These are phyloP conservation scores for Saccharomyces uvarum DNA, from an alignment of 1,139 yeast genomes.

Conservation along the genomic window DNA sequence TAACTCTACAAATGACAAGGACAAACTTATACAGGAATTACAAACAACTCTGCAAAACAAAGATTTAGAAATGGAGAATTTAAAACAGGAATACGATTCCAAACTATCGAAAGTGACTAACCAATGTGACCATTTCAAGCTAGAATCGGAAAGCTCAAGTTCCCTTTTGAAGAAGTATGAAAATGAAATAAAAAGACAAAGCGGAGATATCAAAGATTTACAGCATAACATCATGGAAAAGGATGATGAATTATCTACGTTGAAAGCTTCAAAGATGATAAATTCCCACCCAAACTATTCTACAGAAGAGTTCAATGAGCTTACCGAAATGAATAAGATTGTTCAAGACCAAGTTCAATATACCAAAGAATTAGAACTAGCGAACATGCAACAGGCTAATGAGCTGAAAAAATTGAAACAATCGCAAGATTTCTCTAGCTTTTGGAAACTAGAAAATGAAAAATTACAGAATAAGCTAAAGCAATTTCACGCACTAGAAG, in stretches of 20 bases:
- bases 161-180: slow-evolving; percentile 19
- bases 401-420: slow-evolving; percentile 39
- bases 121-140: slow-evolving; percentile 14
- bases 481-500: slow-evolving; percentile 40
- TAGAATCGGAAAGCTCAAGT: slow-evolving; percentile 17
- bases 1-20: slow-evolving; percentile 20
- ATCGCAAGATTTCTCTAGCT: slow-evolving; percentile 40
- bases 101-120: slow-evolving; percentile 10
- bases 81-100: slow-evolving; percentile 13
- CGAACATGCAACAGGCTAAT: slow-evolving; percentile 42
- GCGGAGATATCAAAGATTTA: slow-evolving; percentile 15
- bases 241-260: slow-evolving; percentile 21
- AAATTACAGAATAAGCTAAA: slow-evolving; percentile 38
- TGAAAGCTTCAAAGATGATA: slow-evolving; percentile 19
- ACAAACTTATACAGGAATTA: slow-evolving; percentile 17
- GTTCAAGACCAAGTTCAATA: slow-evolving; percentile 51
- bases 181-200: slow-evolving; percentile 18
- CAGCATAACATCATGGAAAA: slow-evolving; percentile 18
- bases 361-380: slow-evolving; percentile 48
- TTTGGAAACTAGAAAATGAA: slow-evolving; percentile 46
- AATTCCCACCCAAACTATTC: slow-evolving; percentile 22
- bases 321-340: slow-evolving; percentile 40
- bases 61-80: slow-evolving; percentile 18
- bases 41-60: slow-evolving; percentile 12
- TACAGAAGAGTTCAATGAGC: slow-evolving; percentile 24